Base-by-base conservation (phyloP, 164 flowering plant genomes). In the Litsea cubeba region DNA sequence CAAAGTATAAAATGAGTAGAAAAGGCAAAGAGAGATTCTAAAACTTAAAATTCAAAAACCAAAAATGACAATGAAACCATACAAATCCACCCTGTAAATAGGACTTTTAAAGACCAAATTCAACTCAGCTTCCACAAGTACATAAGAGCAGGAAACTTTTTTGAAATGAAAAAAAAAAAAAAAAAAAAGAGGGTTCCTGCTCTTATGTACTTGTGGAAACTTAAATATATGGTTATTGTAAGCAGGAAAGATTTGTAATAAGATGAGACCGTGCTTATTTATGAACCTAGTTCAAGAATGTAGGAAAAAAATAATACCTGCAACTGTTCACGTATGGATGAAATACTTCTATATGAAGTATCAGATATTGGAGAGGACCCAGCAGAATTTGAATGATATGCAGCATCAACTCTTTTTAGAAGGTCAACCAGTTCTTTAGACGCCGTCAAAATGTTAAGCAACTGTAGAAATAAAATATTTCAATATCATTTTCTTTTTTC, bases 251-350 rank as follows among this genome's bases (percentile, higher is more conserved):
- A 17, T 15, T 4, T 54, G 17, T 15, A 17, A 54, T 5, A 15
- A 54, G 17, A 7, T 17, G 60, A 54, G 60, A 54, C 46, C 46
- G 10, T 1, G 2, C 11, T 40, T 7, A 7, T 5, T 40, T 40
- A 40, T 40, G 46, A 40, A 40, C 46, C 46, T 7, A 7, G 46
- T 40, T 40, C 46, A 40, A 54, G 60, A 15, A 15, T 54, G 60
- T 54, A 54, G 2, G 60, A 18, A 3, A 54, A 54, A 54, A 54
- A 54, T 17, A 17, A 57, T 81, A 91, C 98, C 94, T 88, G 87
- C 76, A 94, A 73, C 76, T 90, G 93, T 58, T 89, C 91, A 54
- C 85, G 87, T 32, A 92, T 88, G 30, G 79, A 75, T 50, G 97
- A 91, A 73, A 90, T 84, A 81, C n/a, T 87, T 85, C 86, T 84